A percentile compares a stretch with the other conserved stretches of the same genome.
These are phyloP conservation scores for Septoria linicola DNA, from an alignment of 2,329 filamentous ascomycete genomes.

Conservation along the genomic window DNA sequence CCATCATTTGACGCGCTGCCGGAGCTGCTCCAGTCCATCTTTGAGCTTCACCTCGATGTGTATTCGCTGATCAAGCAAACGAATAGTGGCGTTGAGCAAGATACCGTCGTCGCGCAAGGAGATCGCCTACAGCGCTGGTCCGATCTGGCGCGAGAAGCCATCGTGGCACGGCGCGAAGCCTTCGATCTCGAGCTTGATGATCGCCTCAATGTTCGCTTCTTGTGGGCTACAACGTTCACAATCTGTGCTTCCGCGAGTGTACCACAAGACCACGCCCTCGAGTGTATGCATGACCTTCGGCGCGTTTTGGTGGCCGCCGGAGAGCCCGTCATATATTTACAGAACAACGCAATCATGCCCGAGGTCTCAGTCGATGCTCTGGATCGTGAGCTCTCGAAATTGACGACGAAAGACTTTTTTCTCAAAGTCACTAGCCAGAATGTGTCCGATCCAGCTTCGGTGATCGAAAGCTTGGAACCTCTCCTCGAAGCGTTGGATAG, in stretches of 20 bases:
- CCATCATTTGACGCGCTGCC: slow-evolving; percentile 41
- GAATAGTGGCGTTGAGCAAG: slow-evolving; percentile 55
- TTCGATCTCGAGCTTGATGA: slow-evolving; percentile 33
- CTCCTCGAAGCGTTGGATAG: slow-evolving; percentile 68
- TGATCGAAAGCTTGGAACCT: slow-evolving; percentile 91
- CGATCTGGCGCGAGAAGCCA: slow-evolving; percentile 54
- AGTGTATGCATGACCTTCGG: slow-evolving; percentile 64
- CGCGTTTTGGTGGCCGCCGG: slow-evolving; percentile 50
- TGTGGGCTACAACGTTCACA: slow-evolving; percentile 66
- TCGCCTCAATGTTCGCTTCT: slow-evolving; percentile 56
- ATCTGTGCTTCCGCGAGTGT: slow-evolving; percentile 57
- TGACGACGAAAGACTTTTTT: slow-evolving; percentile 97
- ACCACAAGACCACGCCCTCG: slow-evolving; percentile 59
- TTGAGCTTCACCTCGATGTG: slow-evolving; percentile 67
- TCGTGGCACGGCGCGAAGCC: slow-evolving; percentile 43
- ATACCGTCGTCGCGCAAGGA: slow-evolving; percentile 54
- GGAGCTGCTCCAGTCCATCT: slow-evolving; percentile 60
- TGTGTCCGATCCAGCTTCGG: slow-evolving; percentile 72
- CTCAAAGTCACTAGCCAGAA: slow-evolving; percentile 83
- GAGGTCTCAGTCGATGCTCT: slow-evolving; percentile 80
- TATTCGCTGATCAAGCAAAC: slow-evolving; percentile 63
- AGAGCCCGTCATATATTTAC: slow-evolving; percentile 58
- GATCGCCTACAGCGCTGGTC: slow-evolving; percentile 63
- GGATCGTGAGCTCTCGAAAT: slow-evolving; percentile 84
- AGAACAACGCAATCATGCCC: slow-evolving; percentile 86